Conservation (phyloP, 495 filamentous ascomycete genomes). For the Physcia stellaris region DNA sequence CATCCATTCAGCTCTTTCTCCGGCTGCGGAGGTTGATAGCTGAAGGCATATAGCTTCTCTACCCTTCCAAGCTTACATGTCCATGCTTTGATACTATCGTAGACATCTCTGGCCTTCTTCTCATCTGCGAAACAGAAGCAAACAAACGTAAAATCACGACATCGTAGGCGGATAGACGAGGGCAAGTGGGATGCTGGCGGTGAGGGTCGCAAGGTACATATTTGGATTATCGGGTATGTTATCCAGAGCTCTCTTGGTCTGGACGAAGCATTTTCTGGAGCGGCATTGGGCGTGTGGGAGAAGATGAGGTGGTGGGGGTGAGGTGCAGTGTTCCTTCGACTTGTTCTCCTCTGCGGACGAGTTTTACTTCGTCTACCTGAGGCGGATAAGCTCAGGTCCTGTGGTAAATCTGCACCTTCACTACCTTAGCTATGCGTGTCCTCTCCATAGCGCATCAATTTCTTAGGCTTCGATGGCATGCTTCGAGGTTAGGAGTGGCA, state of each 20-base stretch:
- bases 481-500: too few relatives aligned
- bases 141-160: constrained; percentile 85
- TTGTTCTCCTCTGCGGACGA: constrained; percentile 46
- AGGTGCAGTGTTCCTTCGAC: constrained; percentile 48
- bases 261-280: constrained; percentile 15
- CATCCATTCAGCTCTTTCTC: constrained; percentile 74
- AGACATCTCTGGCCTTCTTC: constrained; percentile 66
- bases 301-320: constrained; percentile 55
- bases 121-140: constrained; percentile 78
- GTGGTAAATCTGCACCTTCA: background rate
- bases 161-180: constrained; percentile 76
- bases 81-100: constrained; percentile 69
- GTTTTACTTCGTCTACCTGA: constrained; percentile 51
- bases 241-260: constrained; percentile 77
- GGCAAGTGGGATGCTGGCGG: constrained; percentile 55
- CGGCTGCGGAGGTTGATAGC: constrained; percentile 55
- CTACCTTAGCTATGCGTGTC: constrained; percentile 43
- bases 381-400: constrained; percentile 6
- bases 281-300: constrained; percentile 28
- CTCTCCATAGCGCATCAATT: too few relatives aligned
- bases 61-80: constrained; percentile 73
- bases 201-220: constrained; percentile 56
- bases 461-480: too few relatives aligned
- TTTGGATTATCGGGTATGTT: constrained; percentile 79
- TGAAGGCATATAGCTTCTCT: constrained; percentile 87